Percentiles rank a stretch among this genome's conserved stretches.
phyloP scores from a whole-genome alignment of 2,329 filamentous ascomycete species.

The Ophiostoma piceae region DNA sequence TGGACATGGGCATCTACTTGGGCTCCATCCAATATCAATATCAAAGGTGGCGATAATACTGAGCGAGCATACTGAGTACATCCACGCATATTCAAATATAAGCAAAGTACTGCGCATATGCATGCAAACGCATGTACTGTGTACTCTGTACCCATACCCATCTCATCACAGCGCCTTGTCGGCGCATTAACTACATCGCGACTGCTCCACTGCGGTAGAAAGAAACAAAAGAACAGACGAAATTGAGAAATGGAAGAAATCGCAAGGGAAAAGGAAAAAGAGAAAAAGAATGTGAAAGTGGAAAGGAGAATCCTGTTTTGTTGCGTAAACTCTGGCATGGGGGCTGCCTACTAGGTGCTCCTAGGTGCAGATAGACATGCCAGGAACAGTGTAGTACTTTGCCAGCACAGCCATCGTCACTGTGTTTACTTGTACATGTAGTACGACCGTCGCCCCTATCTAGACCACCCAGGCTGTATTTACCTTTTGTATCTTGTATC shows the following conservation, averaged over 20 bases:
- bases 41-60: not conserved
- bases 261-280: not conserved
- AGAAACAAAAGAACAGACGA: conserved; percentile 10
- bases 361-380: not conserved
- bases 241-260: conserved; percentile 4
- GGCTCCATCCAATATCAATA: not conserved
- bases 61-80: not conserved
- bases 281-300: not conserved
- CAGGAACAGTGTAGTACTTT: not conserved
- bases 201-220: conserved; percentile 11
- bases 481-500: not conserved
- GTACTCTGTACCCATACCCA: not conserved
- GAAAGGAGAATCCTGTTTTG: not conserved
- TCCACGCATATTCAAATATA: not conserved
- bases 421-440: not conserved
- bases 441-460: conserved; percentile 4
- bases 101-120: conserved; percentile 5
- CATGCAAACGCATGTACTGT: not conserved
- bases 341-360: not conserved
- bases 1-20: not conserved
- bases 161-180: conserved; percentile 11
- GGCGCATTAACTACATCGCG: conserved; percentile 4
- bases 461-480: not conserved
- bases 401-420: not conserved
- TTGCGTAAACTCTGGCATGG: conserved; percentile 9